Base-by-base conservation (phyloP, 108 stramenopile genomes). In the Mayamaea pseudoterrestris region DNA sequence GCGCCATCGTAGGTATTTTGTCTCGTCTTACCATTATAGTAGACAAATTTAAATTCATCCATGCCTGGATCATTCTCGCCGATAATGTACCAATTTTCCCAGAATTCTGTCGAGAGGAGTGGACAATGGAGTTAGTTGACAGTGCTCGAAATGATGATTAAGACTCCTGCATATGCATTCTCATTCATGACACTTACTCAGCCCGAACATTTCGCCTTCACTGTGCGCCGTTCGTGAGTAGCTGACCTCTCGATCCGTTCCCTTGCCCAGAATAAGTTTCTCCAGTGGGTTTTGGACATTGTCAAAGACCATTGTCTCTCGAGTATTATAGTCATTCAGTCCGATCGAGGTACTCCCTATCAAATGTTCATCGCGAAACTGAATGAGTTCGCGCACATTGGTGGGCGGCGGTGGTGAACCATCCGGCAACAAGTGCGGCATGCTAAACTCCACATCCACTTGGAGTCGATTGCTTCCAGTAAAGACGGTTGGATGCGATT, bases 1-100 rank as follows among this genome's bases (percentile, higher is more conserved):
- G 93, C 93, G 14, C 96, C 96, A 26, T 95, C 88, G 68, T 97
- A 97, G 44, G 87, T 95, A 43, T 93, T 93, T 53, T 97, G 96
- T 3, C 92, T 70, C 3, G 96, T 97, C 65, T 94, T 93, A 42
- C 96, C 96, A 48, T 83, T 90, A 80, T 97, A 97, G 65, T 90
- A 93, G 27, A 97, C 66, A 47, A 97, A 92, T 60, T 95, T 95
- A 71, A 87, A 97, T 22, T 66, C 76, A 47, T 67, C 63, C 47
- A 47, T 68, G 43, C 53, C 69, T n/a, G 74, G 74, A 43, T 78
- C 78, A 46, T 80, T 90, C 67, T 80, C 79, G 27, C 85, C 92
- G 34, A 86, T 83, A 30, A 91, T 63, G 55, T 87, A 97, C 94
- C 94, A 97, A 59, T 97, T 97, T 58, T 97, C 96, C 87, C 93